These are phyloP conservation scores for Scenedesmus sp. DNA, from an alignment of 163 green algal genomes.

Conservation along the genomic window DNA sequence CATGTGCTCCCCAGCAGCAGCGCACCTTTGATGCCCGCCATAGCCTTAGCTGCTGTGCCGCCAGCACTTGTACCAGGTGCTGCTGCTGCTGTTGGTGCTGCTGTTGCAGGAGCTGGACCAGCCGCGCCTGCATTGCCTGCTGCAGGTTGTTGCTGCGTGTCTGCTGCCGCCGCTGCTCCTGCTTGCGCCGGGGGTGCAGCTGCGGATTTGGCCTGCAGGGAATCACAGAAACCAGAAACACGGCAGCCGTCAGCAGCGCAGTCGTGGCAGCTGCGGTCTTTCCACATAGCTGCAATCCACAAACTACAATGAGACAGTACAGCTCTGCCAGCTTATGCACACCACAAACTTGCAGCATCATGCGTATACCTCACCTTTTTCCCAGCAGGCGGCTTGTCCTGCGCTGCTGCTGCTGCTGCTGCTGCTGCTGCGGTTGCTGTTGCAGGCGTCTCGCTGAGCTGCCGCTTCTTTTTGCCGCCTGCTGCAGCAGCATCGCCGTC, in stretches of 20 bases:
- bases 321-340: not conserved
- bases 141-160: not conserved
- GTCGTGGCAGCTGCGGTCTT: not conserved
- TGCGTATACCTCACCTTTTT: conserved; percentile 8
- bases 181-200: not conserved
- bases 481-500: not conserved
- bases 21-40: not conserved
- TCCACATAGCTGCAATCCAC: not conserved
- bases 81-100: not conserved
- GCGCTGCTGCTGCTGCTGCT: not conserved
- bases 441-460: conserved; percentile 22
- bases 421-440: conserved; percentile 8
- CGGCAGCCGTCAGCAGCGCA: not conserved
- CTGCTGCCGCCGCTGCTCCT: not conserved
- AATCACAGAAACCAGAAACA: not conserved
- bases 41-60: not conserved
- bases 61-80: not conserved
- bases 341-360: not conserved
- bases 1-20: not conserved
- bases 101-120: not conserved
- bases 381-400: conserved; percentile 9
- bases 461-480: conserved; percentile 15
- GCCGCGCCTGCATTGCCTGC: not conserved
- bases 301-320: not conserved
- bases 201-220: not conserved